Base-by-base conservation (phyloP, 208 protist species). In the Phytomonas serpens region DNA sequence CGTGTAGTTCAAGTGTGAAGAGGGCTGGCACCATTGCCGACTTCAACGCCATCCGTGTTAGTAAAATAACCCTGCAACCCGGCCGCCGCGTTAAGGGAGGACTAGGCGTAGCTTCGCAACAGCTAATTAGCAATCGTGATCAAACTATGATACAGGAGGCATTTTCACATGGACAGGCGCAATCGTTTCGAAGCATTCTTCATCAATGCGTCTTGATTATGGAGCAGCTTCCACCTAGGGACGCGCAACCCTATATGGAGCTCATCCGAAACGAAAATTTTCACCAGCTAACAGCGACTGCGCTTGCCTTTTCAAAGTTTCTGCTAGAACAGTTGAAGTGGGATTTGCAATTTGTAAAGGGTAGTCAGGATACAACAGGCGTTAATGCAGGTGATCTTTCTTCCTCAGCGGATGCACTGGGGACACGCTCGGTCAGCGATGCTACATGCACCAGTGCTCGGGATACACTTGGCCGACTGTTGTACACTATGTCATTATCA, bases 131-230 rank as follows among this genome's bases (percentile, higher is more conserved):
- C 23, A 57, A 57, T 57, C 5, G 16, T 23, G 19, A 57, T 6
- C 19, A 57, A 16, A 23, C 47, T 57, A 19, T 3, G 19, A 57
- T 57, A 19, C 47, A 19, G 0, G 9, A 63, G 27, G 11, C 64
- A 64, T 78, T 81, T 67, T 82, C 74, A 7, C 73, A 67, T 2
- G 71, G 64, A 1, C 79, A 94, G 80, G 78, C 82, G 30, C 72
- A 73, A 23, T 64, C 72, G 19, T 88, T 88, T 61, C 74, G 70
- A n/a, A 72, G 80, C 14, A 78, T 79, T 36, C 72, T 94, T 66
- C 84, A 88, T 38, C 75, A 73, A 42, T 91, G 82, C 51, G 62
- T 79, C 32, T 78, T 78, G 9, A 73, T 89, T 69, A 74, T 94
- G 74, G 87, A 92, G 75, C 64, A 70, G 10, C 83, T 94, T 33